Percentiles rank a stretch among this genome's conserved stretches.
Conservation (phyloP, 176 grass and related monocot species). For the Phragmites australis region DNA sequence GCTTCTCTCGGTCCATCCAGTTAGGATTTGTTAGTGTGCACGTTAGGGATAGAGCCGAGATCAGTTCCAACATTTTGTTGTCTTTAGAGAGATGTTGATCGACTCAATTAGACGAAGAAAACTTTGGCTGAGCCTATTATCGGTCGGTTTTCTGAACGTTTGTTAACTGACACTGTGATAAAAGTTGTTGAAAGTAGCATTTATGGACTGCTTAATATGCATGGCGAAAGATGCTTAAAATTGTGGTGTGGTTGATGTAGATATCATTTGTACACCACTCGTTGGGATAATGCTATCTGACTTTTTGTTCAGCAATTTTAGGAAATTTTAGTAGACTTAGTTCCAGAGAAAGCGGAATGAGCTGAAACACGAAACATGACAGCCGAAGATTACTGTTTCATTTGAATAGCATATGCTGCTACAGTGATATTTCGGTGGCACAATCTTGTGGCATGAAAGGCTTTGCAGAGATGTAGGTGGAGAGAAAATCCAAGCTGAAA, state of each 20-base stretch:
- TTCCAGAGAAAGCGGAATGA: not conserved
- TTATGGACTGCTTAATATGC: not conserved
- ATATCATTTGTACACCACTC: not conserved
- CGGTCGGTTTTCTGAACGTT: not conserved
- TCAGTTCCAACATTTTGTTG: no score
- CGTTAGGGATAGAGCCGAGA: no score
- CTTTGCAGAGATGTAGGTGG: not conserved
- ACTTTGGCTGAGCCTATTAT: not conserved
- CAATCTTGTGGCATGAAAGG: not conserved
- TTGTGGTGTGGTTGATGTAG: not conserved
- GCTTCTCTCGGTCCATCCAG: no score
- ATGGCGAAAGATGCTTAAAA: not conserved
- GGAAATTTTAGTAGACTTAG: not conserved
- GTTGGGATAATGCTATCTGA: not conserved
- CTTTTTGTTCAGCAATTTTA: not conserved
- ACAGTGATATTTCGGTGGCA: not conserved
- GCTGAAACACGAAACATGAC: not conserved
- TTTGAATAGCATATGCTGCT: not conserved
- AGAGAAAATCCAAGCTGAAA: not conserved
- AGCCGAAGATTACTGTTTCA: not conserved
- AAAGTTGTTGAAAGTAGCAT: slow-evolving; percentile 1
- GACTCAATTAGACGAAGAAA: not conserved
- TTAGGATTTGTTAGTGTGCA: no score
- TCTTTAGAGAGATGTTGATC: not conserved
- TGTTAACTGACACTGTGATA: not conserved